phyloP scores from a whole-genome alignment of 306 rosid species.

The Gastrolobium bilobum region DNA sequence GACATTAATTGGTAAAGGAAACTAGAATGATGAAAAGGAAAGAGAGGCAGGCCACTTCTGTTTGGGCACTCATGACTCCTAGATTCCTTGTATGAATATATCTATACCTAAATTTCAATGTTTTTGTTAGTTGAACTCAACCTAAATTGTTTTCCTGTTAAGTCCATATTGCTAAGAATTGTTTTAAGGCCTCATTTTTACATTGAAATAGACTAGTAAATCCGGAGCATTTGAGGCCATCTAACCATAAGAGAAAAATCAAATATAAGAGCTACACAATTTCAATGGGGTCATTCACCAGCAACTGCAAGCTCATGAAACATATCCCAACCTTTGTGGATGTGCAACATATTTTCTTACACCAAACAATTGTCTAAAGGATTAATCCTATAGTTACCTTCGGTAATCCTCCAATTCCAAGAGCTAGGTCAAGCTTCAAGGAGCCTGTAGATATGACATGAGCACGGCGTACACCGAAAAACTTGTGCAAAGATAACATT shows the following conservation, averaged over 20 bases:
- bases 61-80: neutral
- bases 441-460: constrained; percentile 79
- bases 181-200: constrained; percentile 11
- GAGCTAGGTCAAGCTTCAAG: constrained; percentile 87
- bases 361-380: constrained; percentile 23
- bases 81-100: constrained; percentile 6
- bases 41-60: neutral
- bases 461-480: constrained; percentile 66
- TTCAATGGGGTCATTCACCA: constrained; percentile 29
- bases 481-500: constrained; percentile 66
- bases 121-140: neutral
- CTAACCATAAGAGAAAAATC: constrained; percentile 27
- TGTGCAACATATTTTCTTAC: constrained; percentile 12
- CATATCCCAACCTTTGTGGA: neutral
- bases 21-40: neutral
- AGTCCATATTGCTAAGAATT: neutral
- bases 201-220: neutral
- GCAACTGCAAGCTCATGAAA: constrained; percentile 24
- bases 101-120: neutral
- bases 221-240: constrained; percentile 25
- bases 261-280: constrained; percentile 11
- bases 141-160: neutral
- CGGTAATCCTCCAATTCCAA: constrained; percentile 88
- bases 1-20: neutral
- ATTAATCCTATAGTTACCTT: constrained; percentile 59